These are phyloP conservation scores for Micractinium conductrix DNA, from an alignment of 139 green algal genomes.

Conservation along the genomic window DNA sequence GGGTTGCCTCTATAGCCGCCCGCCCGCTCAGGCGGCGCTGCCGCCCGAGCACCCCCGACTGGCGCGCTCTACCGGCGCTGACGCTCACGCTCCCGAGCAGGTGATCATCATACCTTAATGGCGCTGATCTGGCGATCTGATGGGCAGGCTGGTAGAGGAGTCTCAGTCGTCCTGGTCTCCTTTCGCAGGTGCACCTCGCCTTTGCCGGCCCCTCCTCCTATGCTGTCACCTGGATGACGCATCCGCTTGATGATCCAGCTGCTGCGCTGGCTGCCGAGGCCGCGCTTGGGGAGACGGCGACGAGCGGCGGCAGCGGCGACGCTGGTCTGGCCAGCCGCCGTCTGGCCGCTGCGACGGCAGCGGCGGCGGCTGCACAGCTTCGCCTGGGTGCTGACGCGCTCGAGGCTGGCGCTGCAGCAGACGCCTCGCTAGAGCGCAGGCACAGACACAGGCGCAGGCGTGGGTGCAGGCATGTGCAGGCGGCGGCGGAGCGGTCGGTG, in stretches of 20 bases:
- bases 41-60: not conserved
- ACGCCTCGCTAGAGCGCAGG: not conserved
- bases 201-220: slow-evolving; percentile 40
- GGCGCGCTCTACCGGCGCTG: not conserved
- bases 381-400: not conserved
- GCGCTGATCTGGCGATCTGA: not conserved
- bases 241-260: slow-evolving; percentile 14
- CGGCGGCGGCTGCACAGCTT: not conserved
- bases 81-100: slow-evolving; percentile 35
- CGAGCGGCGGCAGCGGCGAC: no score
- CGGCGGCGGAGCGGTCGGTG: not conserved
- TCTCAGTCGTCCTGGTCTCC: not conserved
- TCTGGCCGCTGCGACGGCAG: not conserved
- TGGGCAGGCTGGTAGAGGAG: not conserved
- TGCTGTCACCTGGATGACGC: slow-evolving; percentile 49
- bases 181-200: slow-evolving; percentile 47
- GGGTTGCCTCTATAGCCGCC: not conserved
- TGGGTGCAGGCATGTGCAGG: not conserved
- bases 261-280: not conserved
- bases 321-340: no score
- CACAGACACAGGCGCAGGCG: not conserved
- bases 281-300: not conserved
- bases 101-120: not conserved
- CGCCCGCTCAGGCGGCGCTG: not conserved
- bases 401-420: not conserved